Conservation (phyloP, 2,329 filamentous ascomycete genomes). For the Cercospora janseana region DNA sequence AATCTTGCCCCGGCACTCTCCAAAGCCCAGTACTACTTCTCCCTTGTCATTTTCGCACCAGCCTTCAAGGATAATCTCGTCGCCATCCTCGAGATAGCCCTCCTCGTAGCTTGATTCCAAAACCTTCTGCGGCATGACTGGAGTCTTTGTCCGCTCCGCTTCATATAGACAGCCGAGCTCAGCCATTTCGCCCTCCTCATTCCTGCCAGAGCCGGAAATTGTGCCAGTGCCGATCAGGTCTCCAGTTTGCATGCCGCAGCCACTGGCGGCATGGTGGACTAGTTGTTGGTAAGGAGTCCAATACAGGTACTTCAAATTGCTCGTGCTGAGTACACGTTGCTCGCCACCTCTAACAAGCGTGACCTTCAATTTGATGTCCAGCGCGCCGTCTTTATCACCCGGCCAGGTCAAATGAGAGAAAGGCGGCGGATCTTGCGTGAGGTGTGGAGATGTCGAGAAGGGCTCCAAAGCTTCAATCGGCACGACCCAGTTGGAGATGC, state of each 20-base stretch:
- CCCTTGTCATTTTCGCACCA: conserved; percentile 34
- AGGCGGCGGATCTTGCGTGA: conserved; percentile 32
- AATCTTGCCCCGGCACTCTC: conserved; percentile 33
- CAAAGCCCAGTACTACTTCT: conserved; percentile 31
- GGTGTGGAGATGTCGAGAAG: conserved; percentile 32
- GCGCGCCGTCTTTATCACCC: conserved; percentile 24
- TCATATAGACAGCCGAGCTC: conserved; percentile 48
- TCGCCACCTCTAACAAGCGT: conserved; percentile 31
- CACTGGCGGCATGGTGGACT: conserved; percentile 45
- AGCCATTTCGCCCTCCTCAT: conserved; percentile 33
- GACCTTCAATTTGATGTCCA: conserved; percentile 37
- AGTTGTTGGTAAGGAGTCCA: conserved; percentile 50
- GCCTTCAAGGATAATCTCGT: conserved; percentile 37
- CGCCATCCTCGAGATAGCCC: conserved; percentile 45
- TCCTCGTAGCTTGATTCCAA: conserved; percentile 28
- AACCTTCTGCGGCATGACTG: conserved; percentile 37
- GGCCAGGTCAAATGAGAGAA: conserved; percentile 34
- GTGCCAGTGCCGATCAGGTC: conserved; percentile 49
- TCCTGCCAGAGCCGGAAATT: conserved; percentile 40
- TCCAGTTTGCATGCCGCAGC: conserved; percentile 44
- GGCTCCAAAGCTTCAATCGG: conserved; percentile 57
- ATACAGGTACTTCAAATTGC: conserved; percentile 43
- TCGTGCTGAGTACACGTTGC: conserved; percentile 27
- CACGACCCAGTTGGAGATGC: conserved; percentile 61
- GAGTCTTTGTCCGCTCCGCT: conserved; percentile 33